phyloP scores from a whole-genome alignment of 345 rosid genomes.

The Kernera saxatilis region DNA sequence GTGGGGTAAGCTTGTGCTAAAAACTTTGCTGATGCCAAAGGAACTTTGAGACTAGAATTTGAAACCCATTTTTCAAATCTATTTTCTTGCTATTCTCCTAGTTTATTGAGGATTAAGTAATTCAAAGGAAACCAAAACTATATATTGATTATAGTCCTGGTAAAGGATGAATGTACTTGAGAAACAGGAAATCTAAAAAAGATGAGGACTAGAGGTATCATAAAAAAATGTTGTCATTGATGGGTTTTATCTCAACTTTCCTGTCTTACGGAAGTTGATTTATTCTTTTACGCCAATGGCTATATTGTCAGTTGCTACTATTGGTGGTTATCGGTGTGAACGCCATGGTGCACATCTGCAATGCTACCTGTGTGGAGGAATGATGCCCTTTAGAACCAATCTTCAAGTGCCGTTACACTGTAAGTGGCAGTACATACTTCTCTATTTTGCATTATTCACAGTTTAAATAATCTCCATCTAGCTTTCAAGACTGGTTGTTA shows the following conservation, averaged over 20 bases:
- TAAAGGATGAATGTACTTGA: neutral
- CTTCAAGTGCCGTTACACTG: constrained; percentile 69
- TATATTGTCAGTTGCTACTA: constrained; percentile 40
- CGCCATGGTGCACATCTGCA: constrained; percentile 58
- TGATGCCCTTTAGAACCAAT: constrained; percentile 78
- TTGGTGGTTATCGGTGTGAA: constrained; percentile 63
- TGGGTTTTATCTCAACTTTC: neutral
- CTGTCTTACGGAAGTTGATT: neutral
- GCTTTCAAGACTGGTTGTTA: neutral
- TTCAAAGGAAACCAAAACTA: neutral
- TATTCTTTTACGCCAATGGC: neutral
- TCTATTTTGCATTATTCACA: neutral
- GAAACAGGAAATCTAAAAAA: neutral
- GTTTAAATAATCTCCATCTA: neutral
- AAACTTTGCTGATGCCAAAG: neutral
- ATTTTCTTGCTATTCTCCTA: neutral
- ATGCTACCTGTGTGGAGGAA: constrained; percentile 79
- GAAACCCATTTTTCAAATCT: neutral
- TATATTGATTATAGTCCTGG: neutral
- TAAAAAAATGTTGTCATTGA: neutral
- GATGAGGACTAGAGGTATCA: neutral
- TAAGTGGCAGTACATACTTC: constrained; percentile 31
- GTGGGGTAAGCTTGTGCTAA: neutral
- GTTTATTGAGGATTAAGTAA: neutral
- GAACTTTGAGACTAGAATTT: neutral